phyloP scores from a whole-genome alignment of 306 rosid genomes.

The Glycyrrhiza uralensis region DNA sequence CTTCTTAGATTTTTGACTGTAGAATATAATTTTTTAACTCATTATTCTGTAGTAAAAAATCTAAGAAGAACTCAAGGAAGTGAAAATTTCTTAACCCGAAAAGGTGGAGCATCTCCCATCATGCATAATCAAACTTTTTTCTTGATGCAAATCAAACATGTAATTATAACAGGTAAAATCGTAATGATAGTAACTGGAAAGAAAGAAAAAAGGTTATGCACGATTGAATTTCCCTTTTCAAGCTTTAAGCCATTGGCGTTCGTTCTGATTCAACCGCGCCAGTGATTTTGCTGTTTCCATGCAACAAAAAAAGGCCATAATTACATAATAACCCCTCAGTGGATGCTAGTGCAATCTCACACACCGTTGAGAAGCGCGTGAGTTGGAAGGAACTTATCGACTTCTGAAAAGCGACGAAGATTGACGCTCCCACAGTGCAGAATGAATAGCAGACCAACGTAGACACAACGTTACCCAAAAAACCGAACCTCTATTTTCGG shows the following conservation, averaged over 20 bases:
- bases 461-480: conserved; percentile 44
- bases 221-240: conserved; percentile 22
- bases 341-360: background rate
- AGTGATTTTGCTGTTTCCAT: conserved; percentile 15
- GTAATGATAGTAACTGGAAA: conserved; percentile 10
- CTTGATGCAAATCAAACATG: conserved; percentile 7
- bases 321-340: background rate
- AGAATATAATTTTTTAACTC: no score
- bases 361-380: conserved; percentile 5
- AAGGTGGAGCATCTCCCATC: background rate
- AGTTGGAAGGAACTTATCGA: background rate
- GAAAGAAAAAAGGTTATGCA: conserved; percentile 22
- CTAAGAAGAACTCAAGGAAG: background rate
- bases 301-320: background rate
- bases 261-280: background rate
- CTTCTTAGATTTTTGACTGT: no score
- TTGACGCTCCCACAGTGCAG: conserved; percentile 21
- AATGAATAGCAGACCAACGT: conserved; percentile 43
- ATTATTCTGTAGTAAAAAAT: no score
- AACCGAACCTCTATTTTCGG: conserved; percentile 6
- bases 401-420: background rate
- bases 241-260: background rate
- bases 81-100: background rate
- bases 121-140: background rate
- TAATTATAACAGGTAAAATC: background rate